Conservation (phyloP, 345 rosid genomes). For the Heritiera littoralis region DNA sequence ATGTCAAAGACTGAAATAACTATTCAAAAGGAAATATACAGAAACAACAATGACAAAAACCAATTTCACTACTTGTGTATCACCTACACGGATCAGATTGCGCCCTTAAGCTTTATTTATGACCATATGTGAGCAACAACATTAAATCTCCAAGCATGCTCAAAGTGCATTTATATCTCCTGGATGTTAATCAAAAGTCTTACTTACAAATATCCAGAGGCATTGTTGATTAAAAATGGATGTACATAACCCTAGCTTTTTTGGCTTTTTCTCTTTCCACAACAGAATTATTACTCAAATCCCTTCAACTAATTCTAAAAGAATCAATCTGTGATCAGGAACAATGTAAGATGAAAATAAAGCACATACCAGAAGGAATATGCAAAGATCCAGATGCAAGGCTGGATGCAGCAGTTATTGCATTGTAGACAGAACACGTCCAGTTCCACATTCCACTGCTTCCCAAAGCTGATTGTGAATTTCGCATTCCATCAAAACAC, state of each 20-base stretch:
- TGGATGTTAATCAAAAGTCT: background rate
- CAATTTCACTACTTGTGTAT: slow-evolving; percentile 1
- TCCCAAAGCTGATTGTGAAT: slow-evolving; percentile 81
- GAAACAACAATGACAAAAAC: background rate
- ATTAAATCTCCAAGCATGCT: background rate
- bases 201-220: slow-evolving; percentile 1
- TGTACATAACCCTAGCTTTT: background rate
- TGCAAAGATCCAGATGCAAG: slow-evolving; percentile 93
- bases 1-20: background rate
- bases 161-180: slow-evolving; percentile 5
- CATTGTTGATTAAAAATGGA: background rate
- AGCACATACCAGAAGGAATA: slow-evolving; percentile 72
- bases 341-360: slow-evolving; percentile 20
- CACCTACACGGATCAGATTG: slow-evolving; percentile 5
- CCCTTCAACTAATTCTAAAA: background rate
- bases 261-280: background rate
- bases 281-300: slow-evolving; percentile 12
- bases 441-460: slow-evolving; percentile 96
- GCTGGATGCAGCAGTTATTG: slow-evolving; percentile 96
- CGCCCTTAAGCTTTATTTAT: background rate
- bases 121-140: background rate
- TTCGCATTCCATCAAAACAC: slow-evolving; percentile 90
- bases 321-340: slow-evolving; percentile 5
- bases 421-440: slow-evolving; percentile 93
- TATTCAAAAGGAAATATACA: background rate